Base-by-base conservation (phyloP, 2,329 filamentous ascomycete genomes). In the Berkeleyomyces rouxiae region DNA sequence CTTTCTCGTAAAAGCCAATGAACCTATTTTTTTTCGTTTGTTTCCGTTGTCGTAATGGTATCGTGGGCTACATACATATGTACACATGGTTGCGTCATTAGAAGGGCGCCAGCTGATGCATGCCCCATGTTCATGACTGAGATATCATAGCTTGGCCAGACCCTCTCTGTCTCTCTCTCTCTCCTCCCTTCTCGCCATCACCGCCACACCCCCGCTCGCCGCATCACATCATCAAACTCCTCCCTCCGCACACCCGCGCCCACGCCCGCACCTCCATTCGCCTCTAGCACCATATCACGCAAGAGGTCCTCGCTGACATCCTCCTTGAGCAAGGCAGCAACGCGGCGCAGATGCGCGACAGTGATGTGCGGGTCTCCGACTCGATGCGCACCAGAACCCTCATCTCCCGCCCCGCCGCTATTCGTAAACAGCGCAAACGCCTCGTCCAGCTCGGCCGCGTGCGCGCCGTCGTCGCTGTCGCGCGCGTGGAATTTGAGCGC, bases 211-310 rank as follows among this genome's bases (percentile, higher is more conserved):
- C 90, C 90, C 4, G 90, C 91, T 68, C 87, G 79, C 67, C 79
- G 82, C 90, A 96, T 92, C 4, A 96, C 88, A 62, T 82, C 82
- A 73, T 90, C 86, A 74, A 96, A 96, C 70, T 96, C 89, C 61
- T 87, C 85, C 70, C 85, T 77, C 47, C 78, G 82, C 7, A 95
- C 92, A 6, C 87, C 89, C 63, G 77, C 80, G 44, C 78, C 82
- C 9, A 87, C 80, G 13, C 87, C 85, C 3, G 80, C 83, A 1
- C 88, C 90, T 2, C 88, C 88, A 72, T 95, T 96, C 58, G 92
- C 93, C 77, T 97, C 92, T 58, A 90, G 76, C 64, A 99, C 86
- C 93, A 99, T 99, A 76, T 96, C 90, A 75, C 82, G 83, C 70
- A 99, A 75, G 70, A 95, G 74, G 58, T 89, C 85, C 69, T 97